These are phyloP conservation scores for Penicillium sp. DNA, from an alignment of 2,329 filamentous ascomycete species.

Conservation along the genomic window DNA sequence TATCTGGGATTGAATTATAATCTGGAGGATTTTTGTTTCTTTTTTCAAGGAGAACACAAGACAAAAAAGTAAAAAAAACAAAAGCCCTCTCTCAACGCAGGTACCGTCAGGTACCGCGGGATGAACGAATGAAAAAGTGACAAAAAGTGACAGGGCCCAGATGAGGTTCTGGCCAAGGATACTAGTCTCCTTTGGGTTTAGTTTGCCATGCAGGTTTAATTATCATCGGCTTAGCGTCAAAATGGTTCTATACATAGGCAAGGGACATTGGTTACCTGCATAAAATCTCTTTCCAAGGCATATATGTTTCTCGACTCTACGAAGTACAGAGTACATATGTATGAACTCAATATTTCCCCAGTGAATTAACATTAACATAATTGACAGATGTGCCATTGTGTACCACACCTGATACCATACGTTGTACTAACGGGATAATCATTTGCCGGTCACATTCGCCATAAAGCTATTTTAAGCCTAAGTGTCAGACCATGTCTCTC, in stretches of 20 bases:
- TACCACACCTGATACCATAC: not conserved
- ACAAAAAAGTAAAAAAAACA: not conserved
- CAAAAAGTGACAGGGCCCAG: slow-evolving; percentile 7
- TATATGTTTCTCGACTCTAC: not conserved
- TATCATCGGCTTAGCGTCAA: slow-evolving; percentile 1
- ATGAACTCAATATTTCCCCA: not conserved
- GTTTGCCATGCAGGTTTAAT: slow-evolving; percentile 22
- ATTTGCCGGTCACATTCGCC: slow-evolving; percentile 5
- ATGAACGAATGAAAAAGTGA: slow-evolving; percentile 12
- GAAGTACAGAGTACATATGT: not conserved
- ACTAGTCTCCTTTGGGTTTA: slow-evolving; percentile 11
- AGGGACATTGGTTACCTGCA: not conserved
- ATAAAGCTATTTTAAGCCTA: slow-evolving; percentile 6
- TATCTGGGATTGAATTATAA: not conserved
- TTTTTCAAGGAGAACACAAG: not conserved
- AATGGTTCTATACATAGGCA: not conserved
- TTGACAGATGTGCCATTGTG: not conserved
- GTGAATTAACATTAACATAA: too few species aligned
- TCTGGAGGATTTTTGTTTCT: too few species aligned
- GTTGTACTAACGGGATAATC: slow-evolving; percentile 1
- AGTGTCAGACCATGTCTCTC: not conserved
- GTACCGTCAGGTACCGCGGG: slow-evolving; percentile 16
- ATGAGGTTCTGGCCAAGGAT: slow-evolving; percentile 14
- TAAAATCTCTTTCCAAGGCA: too few species aligned
- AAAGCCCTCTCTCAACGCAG: not conserved